These are phyloP conservation scores for Zygosaccharomyces siamensis DNA, from an alignment of 805 yeast genomes.

Conservation along the genomic window DNA sequence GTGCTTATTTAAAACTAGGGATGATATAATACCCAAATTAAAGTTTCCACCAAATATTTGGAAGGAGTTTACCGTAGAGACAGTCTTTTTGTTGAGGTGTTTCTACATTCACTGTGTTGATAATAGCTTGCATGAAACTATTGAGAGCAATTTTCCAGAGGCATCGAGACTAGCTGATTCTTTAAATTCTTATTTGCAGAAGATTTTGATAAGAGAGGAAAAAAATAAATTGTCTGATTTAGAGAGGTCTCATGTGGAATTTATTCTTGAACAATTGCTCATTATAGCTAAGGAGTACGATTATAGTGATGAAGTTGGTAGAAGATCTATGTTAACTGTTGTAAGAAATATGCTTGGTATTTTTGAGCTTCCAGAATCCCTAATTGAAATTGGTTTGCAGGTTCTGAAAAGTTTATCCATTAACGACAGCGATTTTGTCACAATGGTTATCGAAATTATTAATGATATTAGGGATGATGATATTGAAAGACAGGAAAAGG, in stretches of 20 bases:
- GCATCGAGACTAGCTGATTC: constrained; percentile 62
- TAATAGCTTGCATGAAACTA: constrained; percentile 45
- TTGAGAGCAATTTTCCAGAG: constrained; percentile 75
- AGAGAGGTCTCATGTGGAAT: constrained; percentile 59
- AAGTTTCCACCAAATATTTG: constrained; percentile 63
- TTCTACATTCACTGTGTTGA: constrained; percentile 61
- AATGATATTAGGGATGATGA: constrained; percentile 76
- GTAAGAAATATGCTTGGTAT: constrained; percentile 56
- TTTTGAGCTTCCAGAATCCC: constrained; percentile 49
- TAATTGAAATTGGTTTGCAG: constrained; percentile 52
- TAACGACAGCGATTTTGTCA: constrained; percentile 77
- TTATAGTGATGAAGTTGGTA: constrained; percentile 84
- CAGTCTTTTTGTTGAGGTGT: constrained; percentile 64
- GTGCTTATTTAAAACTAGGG: constrained; percentile 54
- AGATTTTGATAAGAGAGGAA: constrained; percentile 33
- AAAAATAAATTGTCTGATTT: constrained; percentile 30
- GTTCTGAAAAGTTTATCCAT: constrained; percentile 68
- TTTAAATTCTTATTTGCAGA: constrained; percentile 51
- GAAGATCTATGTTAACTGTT: constrained; percentile 65
- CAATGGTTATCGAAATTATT: constrained; percentile 79
- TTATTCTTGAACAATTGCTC: constrained; percentile 69
- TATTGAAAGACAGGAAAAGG: constrained; percentile 37
- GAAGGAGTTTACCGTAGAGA: constrained; percentile 66
- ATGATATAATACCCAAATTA: constrained; percentile 57
- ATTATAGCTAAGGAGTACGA: constrained; percentile 67